Evolutionary conservation across 2,329 filamentous ascomycete species (phyloP), one percentile per base, ranked within the genome.

Genomic region (Stagonosporopsis vannaccii): DNA sequence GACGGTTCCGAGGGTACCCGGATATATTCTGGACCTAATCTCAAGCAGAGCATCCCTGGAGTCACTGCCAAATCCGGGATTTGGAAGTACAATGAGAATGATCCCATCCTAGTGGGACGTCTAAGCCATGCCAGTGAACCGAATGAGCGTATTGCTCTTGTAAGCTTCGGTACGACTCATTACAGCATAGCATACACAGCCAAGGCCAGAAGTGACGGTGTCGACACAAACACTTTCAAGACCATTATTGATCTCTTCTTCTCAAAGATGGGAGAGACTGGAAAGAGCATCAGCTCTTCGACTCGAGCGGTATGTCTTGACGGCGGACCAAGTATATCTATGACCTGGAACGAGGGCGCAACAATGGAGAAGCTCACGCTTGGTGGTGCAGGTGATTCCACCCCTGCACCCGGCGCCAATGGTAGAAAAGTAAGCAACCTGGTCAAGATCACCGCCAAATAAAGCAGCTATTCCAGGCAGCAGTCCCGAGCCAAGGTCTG

Each of bases 301-400:
- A 52, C 39, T 44, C 40, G 22, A 17, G 49, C 50, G 41, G 41
- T 53, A 23, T 45, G 40, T 42, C 50, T 53, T 41, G 50, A 53
- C 32, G 50, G 50, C 26, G 50, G 50, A 30, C 42, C 42, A 46
- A 53, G 50, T 37, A 45, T 45, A 17, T 52, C 19, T 17, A 52
- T 52, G 49, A 52, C 37, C 33, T 52, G 49, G 49, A 51, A 43
- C 39, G n/a, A 17, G 42, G 42, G 42, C 17, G 7, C 17, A 33
- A 45, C 15, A 33, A 45, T 45, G n/a, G 42, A 45, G 28, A 45
- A 45, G 42, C 42, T 45, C 26, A 13, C 42, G 6, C 42, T 45
- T 25, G 42, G 42, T 45, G 42, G 42, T 33, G 42, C 42, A 15
- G 42, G 42, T 35, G 26, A 33, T 45, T 11, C 4, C 4, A 45